These are phyloP conservation scores for Candida maesae DNA, from an alignment of 805 yeast species.

Conservation along the genomic window DNA sequence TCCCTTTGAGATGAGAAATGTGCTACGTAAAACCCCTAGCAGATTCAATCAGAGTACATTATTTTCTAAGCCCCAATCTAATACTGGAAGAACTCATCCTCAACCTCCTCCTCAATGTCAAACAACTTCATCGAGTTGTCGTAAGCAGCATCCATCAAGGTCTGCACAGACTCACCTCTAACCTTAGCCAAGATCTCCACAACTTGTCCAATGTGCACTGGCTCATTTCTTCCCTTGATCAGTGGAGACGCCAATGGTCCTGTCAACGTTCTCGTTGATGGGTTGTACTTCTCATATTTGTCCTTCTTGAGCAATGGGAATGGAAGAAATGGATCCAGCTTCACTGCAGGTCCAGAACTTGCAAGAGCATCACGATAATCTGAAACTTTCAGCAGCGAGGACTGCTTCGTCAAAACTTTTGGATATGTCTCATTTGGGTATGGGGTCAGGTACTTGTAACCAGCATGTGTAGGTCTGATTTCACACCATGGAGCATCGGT, in stretches of 20 bases:
- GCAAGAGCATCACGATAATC: constrained; percentile 10
- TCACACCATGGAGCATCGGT: constrained; percentile 99
- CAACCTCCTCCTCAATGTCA: constrained; percentile 25
- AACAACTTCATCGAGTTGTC: constrained; percentile 47
- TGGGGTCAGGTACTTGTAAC: constrained; percentile 51
- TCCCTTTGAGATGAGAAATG: no score
- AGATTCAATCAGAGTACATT: not conserved
- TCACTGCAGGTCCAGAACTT: constrained; percentile 14
- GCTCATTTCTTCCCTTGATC: constrained; percentile 88
- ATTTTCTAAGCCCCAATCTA: not conserved
- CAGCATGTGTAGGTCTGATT: constrained; percentile 75
- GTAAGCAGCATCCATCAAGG: constrained; percentile 48
- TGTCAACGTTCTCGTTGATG: constrained; percentile 25
- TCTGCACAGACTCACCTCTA: constrained; percentile 38
- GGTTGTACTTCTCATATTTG: constrained; percentile 37
- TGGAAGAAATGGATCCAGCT: constrained; percentile 51
- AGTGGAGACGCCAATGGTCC: constrained; percentile 37
- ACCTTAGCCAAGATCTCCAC: constrained; percentile 64
- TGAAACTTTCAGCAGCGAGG: constrained; percentile 11
- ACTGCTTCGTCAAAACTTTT: constrained; percentile 22
- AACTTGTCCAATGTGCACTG: constrained; percentile 77
- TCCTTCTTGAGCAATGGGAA: constrained; percentile 66
- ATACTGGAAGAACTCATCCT: constrained; percentile 17
- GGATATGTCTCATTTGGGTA: constrained; percentile 61
- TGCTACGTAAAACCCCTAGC: no score